A percentile compares a stretch with the other conserved stretches of the same genome.
Evolutionary conservation across 768 basidiomycete genomes (phyloP).

Genomic region (Hericium rajendrae): DNA sequence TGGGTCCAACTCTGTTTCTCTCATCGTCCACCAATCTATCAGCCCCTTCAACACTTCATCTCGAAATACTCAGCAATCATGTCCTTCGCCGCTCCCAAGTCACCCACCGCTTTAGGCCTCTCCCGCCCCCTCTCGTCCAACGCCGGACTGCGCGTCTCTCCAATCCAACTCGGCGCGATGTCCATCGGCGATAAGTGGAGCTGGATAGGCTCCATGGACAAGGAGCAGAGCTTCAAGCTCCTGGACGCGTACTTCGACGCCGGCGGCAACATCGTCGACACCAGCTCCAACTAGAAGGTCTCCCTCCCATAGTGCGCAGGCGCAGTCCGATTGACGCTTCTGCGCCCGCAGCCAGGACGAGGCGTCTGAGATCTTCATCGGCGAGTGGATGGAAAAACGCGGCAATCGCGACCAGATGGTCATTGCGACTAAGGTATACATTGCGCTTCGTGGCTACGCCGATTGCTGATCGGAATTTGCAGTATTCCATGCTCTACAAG

Average conservation of each 20-base stretch:
- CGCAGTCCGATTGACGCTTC: conserved; percentile 29
- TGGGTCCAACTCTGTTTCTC: no score
- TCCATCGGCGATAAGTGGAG: conserved; percentile 13
- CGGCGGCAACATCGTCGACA: conserved; percentile 4
- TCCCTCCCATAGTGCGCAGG: background rate
- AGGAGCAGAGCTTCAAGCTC: conserved; percentile 26
- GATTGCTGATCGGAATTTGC: background rate
- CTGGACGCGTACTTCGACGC: conserved; percentile 27
- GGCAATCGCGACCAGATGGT: conserved; percentile 27
- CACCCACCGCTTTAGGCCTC: conserved; percentile 6
- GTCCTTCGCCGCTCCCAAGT: background rate
- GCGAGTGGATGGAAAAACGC: conserved; percentile 28
- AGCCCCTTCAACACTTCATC: background rate
- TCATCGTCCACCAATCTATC: no score
- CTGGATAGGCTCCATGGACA: conserved; percentile 28
- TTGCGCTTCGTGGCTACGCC: background rate
- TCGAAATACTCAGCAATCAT: no score
- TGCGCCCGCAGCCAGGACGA: conserved; percentile 19
- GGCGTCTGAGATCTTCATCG: conserved; percentile 23
- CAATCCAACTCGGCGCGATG: conserved; percentile 18
- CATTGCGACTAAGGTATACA: conserved; percentile 14
- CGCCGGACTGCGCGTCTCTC: conserved; percentile 19
- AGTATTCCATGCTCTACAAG: background rate
- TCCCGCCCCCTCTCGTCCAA: conserved; percentile 9
- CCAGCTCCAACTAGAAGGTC: background rate